Percentiles rank a stretch among this genome's conserved stretches.
These are phyloP conservation scores for Apiospora phragmitis DNA, from an alignment of 2,329 filamentous ascomycete genomes.

Conservation along the genomic window DNA sequence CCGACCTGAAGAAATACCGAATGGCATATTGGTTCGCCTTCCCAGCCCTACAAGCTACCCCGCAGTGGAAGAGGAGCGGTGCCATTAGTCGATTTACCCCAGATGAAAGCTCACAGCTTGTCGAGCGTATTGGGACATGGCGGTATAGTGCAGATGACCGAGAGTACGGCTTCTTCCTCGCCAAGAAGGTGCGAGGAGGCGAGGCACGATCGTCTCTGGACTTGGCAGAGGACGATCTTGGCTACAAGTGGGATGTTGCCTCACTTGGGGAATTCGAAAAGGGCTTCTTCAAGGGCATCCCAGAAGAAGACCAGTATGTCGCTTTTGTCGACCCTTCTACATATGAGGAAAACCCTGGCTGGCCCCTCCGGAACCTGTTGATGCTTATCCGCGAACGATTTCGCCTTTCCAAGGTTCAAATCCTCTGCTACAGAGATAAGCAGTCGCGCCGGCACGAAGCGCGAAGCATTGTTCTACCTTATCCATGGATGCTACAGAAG, in stretches of 20 bases:
- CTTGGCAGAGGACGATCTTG: constrained; percentile 55
- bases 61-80: constrained; percentile 70
- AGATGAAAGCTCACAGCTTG: constrained; percentile 74
- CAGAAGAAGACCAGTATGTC: constrained; percentile 75
- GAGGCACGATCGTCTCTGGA: constrained; percentile 47
- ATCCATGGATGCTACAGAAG: constrained; percentile 50
- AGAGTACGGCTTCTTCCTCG: constrained; percentile 95
- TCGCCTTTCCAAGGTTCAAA: constrained; percentile 72
- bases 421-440: constrained; percentile 88
- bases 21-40: constrained; percentile 99
- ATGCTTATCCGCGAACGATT: constrained; percentile 83
- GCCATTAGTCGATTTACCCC: constrained; percentile 57
- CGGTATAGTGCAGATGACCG: constrained; percentile 76
- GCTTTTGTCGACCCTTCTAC: constrained; percentile 93
- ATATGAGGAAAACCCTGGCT: constrained; percentile 83
- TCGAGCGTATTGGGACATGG: constrained; percentile 86
- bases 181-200: constrained; percentile 64
- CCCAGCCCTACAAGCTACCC: constrained; percentile 87
- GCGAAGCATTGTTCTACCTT: constrained; percentile 76
- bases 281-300: constrained; percentile 78
- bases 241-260: constrained; percentile 76
- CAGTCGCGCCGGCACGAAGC: constrained; percentile 76
- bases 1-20: constrained; percentile 95
- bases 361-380: constrained; percentile 88
- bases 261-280: constrained; percentile 77